phyloP scores from a whole-genome alignment of 495 filamentous ascomycete species.

The Penicillium cataractarum region DNA sequence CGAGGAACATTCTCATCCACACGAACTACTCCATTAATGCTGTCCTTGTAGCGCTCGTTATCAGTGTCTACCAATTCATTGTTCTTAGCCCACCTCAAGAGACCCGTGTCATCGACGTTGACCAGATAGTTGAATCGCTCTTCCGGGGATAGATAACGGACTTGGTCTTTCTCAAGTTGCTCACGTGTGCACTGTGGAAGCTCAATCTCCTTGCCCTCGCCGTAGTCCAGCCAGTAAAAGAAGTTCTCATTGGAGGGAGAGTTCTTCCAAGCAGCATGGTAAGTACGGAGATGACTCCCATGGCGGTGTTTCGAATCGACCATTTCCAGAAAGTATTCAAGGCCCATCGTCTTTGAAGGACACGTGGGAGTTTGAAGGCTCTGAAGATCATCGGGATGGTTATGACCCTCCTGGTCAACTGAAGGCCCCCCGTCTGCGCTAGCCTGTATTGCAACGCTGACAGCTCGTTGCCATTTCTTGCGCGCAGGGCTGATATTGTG shows the following conservation, averaged over 20 bases:
- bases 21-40: constrained; percentile 74
- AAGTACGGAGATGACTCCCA: constrained; percentile 79
- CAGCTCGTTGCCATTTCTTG: constrained; percentile 74
- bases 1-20: constrained; percentile 61
- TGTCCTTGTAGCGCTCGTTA: constrained; percentile 74
- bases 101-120: constrained; percentile 65
- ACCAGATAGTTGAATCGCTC: constrained; percentile 76
- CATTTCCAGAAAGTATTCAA: constrained; percentile 93
- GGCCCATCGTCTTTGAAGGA: constrained; percentile 74
- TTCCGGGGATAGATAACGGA: constrained; percentile 73
- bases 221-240: constrained; percentile 94
- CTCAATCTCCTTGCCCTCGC: constrained; percentile 65
- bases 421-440: constrained; percentile 58
- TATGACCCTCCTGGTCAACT: neutral
- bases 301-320: constrained; percentile 89
- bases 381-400: neutral
- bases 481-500: constrained; percentile 49
- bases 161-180: constrained; percentile 66
- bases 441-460: constrained; percentile 70
- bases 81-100: constrained; percentile 81
- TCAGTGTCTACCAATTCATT: constrained; percentile 71
- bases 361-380: neutral
- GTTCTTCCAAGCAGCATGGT: constrained; percentile 83
- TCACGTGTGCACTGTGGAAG: constrained; percentile 64
- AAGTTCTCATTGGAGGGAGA: constrained; percentile 81